These are phyloP conservation scores for Pogostemon cablin DNA, from an alignment of 257 asterid genomes.

Conservation along the genomic window DNA sequence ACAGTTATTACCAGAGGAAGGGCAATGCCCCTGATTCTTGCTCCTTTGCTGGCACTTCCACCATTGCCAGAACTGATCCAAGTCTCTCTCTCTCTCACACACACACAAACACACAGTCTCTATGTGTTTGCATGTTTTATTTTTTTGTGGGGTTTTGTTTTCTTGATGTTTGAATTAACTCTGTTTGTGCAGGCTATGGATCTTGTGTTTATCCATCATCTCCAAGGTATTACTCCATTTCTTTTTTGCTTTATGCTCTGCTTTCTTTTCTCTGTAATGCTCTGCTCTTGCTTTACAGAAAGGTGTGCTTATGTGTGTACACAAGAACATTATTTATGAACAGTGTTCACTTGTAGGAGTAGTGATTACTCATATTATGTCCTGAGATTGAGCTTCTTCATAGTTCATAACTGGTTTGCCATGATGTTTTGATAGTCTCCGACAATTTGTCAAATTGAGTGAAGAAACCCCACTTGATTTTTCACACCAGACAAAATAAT, in stretches of 20 bases:
- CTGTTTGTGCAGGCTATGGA: constrained; percentile 70
- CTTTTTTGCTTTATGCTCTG: not conserved
- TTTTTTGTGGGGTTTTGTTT: not conserved
- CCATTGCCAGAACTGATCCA: constrained; percentile 87
- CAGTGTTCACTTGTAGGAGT: too few relatives aligned
- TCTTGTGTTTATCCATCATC: constrained; percentile 86
- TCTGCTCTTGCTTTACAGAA: constrained; percentile 25
- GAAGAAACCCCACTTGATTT: constrained; percentile 15
- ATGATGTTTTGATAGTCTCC: constrained; percentile 1
- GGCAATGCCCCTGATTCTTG: constrained; percentile 78
- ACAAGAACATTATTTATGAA: too few relatives aligned
- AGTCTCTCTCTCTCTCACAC: constrained; percentile 41
- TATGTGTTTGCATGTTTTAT: constrained; percentile 18
- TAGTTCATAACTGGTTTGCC: constrained; percentile 22
- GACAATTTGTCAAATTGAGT: not conserved
- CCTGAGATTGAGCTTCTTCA: constrained; percentile 3
- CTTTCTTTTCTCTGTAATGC: constrained; percentile 16
- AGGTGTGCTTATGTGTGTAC: not conserved
- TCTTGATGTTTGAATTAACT: not conserved
- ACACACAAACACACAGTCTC: not conserved
- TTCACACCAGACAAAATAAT: not conserved
- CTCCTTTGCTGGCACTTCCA: constrained; percentile 67
- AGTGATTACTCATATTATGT: not conserved
- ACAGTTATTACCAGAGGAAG: constrained; percentile 72
- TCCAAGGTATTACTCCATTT: constrained; percentile 45